Evolutionary conservation across 495 filamentous ascomycete genomes (phyloP), one percentile per base, ranked within the genome.

Genomic region (Xylaria intraflava): DNA sequence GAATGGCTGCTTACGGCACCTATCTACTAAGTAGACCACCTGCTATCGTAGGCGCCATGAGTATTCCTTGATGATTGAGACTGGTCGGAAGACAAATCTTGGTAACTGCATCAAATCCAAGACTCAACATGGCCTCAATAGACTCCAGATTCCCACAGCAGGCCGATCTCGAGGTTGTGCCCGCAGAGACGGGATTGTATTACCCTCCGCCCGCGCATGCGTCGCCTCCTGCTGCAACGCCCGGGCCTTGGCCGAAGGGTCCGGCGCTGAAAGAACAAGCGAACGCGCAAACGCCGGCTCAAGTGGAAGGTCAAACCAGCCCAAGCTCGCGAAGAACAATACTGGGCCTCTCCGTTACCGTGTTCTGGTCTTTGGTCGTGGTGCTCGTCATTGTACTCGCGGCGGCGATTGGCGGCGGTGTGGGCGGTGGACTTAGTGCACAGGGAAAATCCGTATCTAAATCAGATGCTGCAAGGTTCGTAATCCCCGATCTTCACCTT

Each of bases 311-410:
- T 10, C 38, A 40, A 40, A 20, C 36, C 24, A 6, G 6, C 4
- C 41, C 41, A 4, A 17, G 10, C 26, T 11, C 49, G 26, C 22
- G 23, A 24, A 27, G 19, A 10, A 51, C 17, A 9, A 17, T 69
- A 17, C 27, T 70, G 8, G 69, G 69, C 3, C 60, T 72, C 8
- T 53, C 65, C n/a, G 59, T 69, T 7, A 51, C 56, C 7, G 6
- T 58, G 1, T 72, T 70, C 35, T 72, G 69, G 69, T 31, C 47
- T 4, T 9, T 66, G 6, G 26, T 70, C 41, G 42, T 66, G 7
- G 23, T 58, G 6, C 24, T 68, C 16, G 40, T 65, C 14, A 31
- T 70, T 8, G 43, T 69, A 33, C 42, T 70, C 10, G 66, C 69
- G 1, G 69, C 39, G 1, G 64, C 29, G 3, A 63, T 72, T 16